These are phyloP conservation scores for Hansenula lynferdii DNA, from an alignment of 1,139 yeast genomes.

Conservation along the genomic window DNA sequence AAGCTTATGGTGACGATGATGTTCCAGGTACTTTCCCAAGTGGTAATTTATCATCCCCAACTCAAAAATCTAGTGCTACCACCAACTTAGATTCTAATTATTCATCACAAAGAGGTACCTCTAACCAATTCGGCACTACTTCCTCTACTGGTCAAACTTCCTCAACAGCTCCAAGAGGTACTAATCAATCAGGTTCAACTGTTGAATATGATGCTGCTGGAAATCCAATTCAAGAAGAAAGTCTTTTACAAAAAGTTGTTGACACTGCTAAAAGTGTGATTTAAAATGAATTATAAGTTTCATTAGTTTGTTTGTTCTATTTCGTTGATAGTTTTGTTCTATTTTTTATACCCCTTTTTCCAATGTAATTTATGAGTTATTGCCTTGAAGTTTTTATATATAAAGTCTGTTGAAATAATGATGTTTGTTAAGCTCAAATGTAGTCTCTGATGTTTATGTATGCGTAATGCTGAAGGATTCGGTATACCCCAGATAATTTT, in stretches of 20 bases:
- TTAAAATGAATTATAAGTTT: not conserved
- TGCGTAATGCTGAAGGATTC: too few species aligned
- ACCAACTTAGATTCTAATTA: not conserved
- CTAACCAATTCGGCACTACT: not conserved
- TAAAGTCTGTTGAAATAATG: too few species aligned
- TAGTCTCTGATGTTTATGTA: too few species aligned
- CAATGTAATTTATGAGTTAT: too few species aligned
- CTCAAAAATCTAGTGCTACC: not conserved
- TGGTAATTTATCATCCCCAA: not conserved
- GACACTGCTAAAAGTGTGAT: conserved; percentile 3
- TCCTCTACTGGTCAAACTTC: too few species aligned
- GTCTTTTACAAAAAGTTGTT: not conserved
- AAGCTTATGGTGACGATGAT: conserved; percentile 1
- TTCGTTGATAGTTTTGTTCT: too few species aligned
- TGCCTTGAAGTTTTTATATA: not conserved
- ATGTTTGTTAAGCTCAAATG: too few species aligned
- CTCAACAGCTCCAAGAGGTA: too few species aligned
- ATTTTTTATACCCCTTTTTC: not conserved
- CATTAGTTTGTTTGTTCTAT: not conserved
- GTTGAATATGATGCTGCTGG: conserved; percentile 1
- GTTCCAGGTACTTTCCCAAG: conserved; percentile 10
- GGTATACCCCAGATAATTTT: not conserved
- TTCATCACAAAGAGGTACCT: not conserved
- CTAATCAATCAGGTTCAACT: not conserved
- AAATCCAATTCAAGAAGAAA: conserved; percentile 1